phyloP scores from a whole-genome alignment of 1,284 basidiomycete species.

The Malassezia nana region DNA sequence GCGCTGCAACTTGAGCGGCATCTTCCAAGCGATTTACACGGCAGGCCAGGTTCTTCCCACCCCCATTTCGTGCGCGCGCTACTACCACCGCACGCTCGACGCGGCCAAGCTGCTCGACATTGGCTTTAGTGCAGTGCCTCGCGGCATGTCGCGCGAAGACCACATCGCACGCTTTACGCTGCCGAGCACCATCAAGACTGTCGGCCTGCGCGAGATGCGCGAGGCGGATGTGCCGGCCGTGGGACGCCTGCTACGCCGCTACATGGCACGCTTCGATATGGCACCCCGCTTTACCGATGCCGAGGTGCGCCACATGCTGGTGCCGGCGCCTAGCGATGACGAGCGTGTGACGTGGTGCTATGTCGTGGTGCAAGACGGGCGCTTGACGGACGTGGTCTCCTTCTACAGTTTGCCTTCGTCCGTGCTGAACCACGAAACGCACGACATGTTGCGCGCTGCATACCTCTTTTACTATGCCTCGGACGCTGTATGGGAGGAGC shows the following conservation, averaged over 20 bases:
- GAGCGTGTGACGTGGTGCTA: constrained; percentile 76
- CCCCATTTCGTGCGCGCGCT: constrained; percentile 53
- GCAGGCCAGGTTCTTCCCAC: constrained; percentile 50
- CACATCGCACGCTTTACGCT: constrained; percentile 31
- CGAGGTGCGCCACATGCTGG: constrained; percentile 75
- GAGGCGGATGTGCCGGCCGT: constrained; percentile 67
- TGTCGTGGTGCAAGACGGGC: constrained; percentile 80
- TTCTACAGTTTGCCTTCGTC: constrained; percentile 94
- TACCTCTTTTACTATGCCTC: constrained; percentile 81
- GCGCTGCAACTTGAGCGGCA: constrained; percentile 73
- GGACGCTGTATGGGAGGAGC: constrained; percentile 26
- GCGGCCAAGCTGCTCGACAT: constrained; percentile 83
- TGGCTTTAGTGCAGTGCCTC: constrained; percentile 63
- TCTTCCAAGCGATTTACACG: constrained; percentile 97
- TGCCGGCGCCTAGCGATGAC: not conserved
- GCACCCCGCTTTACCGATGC: constrained; percentile 65
- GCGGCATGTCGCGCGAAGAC: constrained; percentile 30
- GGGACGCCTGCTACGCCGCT: constrained; percentile 63
- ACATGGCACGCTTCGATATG: constrained; percentile 79
- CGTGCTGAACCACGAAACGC: constrained; percentile 58
- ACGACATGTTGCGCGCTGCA: constrained; percentile 64
- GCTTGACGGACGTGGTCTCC: constrained; percentile 89
- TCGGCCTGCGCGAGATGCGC: constrained; percentile 73
- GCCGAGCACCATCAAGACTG: constrained; percentile 17
- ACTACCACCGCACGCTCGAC: constrained; percentile 87